Conservation (phyloP, 2,329 filamentous ascomycete species). For the Trichophyton verrucosum region DNA sequence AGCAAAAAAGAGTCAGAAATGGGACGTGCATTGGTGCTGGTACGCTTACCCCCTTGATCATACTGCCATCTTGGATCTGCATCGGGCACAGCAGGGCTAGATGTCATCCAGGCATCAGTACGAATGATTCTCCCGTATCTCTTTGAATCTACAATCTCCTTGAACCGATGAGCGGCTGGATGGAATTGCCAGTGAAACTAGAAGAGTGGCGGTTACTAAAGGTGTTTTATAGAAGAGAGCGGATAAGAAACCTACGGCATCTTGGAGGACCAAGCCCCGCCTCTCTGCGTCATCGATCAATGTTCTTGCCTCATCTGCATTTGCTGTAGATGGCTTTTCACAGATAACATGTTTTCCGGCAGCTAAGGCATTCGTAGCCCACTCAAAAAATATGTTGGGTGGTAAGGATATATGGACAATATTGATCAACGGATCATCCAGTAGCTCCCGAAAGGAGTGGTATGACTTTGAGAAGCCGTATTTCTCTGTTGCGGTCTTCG, state of each 20-base stretch:
- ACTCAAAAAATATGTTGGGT: slow-evolving; percentile 30
- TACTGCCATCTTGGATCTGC: slow-evolving; percentile 32
- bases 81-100: slow-evolving; percentile 16
- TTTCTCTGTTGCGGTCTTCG: slow-evolving; percentile 38
- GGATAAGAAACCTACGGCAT: slow-evolving; percentile 34
- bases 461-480: slow-evolving; percentile 38
- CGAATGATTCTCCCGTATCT: slow-evolving; percentile 24
- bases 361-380: slow-evolving; percentile 28
- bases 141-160: slow-evolving; percentile 23
- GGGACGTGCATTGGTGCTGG: background rate
- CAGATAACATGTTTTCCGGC: slow-evolving; percentile 22
- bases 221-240: background rate
- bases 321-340: slow-evolving; percentile 22
- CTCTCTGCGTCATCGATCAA: slow-evolving; percentile 31
- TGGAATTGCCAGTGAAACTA: slow-evolving; percentile 34
- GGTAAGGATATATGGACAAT: slow-evolving; percentile 42
- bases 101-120: slow-evolving; percentile 19
- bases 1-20: background rate
- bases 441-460: slow-evolving; percentile 17
- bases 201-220: background rate
- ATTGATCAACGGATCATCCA: slow-evolving; percentile 27
- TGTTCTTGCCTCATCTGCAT: slow-evolving; percentile 28
- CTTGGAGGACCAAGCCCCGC: slow-evolving; percentile 36
- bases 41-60: slow-evolving; percentile 19
- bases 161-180: slow-evolving; percentile 28